These are phyloP conservation scores for Inonotus hispidus DNA, from an alignment of 1,284 basidiomycete species.

Conservation along the genomic window DNA sequence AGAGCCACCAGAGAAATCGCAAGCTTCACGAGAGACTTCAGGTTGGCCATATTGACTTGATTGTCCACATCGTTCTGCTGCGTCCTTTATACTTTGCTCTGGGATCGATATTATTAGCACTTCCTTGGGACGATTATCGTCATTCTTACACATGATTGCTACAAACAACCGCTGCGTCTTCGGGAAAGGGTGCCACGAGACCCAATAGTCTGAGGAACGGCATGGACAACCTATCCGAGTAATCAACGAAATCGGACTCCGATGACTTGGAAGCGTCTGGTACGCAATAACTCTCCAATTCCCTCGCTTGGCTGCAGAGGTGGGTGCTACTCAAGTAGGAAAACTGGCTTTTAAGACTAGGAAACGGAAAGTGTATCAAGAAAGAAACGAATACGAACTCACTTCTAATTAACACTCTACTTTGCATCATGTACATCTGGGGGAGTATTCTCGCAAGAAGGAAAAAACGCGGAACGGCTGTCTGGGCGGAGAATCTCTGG, in stretches of 20 bases:
- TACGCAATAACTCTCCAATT: no score
- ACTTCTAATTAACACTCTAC: no score
- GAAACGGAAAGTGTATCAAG: no score
- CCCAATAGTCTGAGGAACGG: neutral
- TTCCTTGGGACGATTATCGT: neutral
- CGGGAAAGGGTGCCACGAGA: neutral
- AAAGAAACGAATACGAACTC: no score
- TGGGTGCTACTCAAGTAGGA: no score
- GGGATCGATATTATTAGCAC: neutral
- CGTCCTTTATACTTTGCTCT: neutral
- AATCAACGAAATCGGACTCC: neutral
- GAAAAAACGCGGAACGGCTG: no score
- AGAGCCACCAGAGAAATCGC: conserved; percentile 2
- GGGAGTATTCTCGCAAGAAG: no score
- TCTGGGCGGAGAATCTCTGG: no score
- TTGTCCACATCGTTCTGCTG: neutral
- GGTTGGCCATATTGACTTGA: neutral
- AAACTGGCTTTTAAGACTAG: no score
- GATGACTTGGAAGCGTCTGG: neutral
- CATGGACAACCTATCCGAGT: neutral
- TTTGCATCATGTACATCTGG: no score
- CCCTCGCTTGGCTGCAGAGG: no score
- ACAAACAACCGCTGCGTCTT: neutral
- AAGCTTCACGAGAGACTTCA: conserved; percentile 12
- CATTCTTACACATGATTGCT: neutral